Evolutionary conservation across 2,329 filamentous ascomycete species (phyloP), one percentile per base, ranked within the genome.

Genomic region (Ascomycota sp.): DNA sequence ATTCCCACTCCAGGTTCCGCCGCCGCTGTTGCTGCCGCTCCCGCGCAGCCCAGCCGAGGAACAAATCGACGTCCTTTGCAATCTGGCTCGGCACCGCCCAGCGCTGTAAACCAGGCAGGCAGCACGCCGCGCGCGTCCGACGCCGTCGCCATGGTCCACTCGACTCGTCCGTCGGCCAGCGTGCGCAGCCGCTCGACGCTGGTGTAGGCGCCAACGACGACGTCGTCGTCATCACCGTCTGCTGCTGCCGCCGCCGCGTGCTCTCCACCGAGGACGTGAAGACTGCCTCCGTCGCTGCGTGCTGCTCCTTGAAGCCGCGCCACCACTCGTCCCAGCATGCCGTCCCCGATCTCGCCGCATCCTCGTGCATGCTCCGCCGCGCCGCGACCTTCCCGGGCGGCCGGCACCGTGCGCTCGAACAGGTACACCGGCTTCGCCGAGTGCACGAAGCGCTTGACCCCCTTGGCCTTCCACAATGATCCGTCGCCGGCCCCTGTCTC

Each of bases 71-170:
- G 44, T 83, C 78, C 51, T 79, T 78, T 12, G 67, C 66, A 29
- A 83, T 59, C 35, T 66, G 61, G 2, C 60, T 61, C 2, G 72
- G 66, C 29, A 79, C 57, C 4, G 64, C 68, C 45, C 66, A 41
- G 36, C 68, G 71, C 56, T 83, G 77, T 38, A 75, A 45, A n/a
- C 56, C 61, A 71, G 45, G 62, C 56, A 1, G 79, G 79, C 32
- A 85, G 42, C 20, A 62, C 48, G 0, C 79, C 79, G 31, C 61
- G 61, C 0, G 78, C 78, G 46, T 85, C 67, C 34, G 71, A 76
- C 8, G 72, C 65, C 8, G 78, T 85, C 7, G 69, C 75, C 75
- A 86, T 85, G 33, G 75, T 56, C 79, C 79, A 89, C 48, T 76
- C 71, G 28, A 79, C 36, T 12, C 52, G 46, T 1, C 54, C 52